phyloP scores from a whole-genome alignment of 2,329 filamentous ascomycete species.

The Talaromyces verruculosus region DNA sequence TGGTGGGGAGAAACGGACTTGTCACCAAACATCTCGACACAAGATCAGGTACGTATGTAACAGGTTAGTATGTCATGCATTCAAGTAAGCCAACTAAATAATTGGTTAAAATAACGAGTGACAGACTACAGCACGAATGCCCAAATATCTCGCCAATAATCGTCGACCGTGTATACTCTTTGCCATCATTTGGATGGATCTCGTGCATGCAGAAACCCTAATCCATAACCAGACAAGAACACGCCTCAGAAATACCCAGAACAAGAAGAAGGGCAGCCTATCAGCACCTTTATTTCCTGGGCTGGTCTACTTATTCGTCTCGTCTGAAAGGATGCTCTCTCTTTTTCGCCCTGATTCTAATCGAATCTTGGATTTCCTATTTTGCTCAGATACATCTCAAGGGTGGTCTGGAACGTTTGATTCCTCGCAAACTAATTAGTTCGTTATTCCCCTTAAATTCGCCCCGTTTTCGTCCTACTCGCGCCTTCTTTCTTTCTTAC shows the following conservation, averaged over 20 bases:
- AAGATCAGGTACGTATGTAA: neutral
- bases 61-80: neutral
- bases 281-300: neutral
- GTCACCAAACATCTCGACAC: neutral
- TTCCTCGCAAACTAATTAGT: neutral
- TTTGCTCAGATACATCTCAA: slow-evolving; percentile 9
- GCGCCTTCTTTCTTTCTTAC: neutral
- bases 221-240: neutral
- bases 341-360: neutral
- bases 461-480: neutral
- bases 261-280: slow-evolving; percentile 19
- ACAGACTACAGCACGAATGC: slow-evolving; percentile 30
- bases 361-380: slow-evolving; percentile 9
- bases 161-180: neutral
- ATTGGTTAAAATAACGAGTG: neutral
- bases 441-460: neutral
- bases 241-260: neutral
- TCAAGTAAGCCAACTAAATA: neutral
- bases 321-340: neutral
- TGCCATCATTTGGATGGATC: slow-evolving; percentile 9
- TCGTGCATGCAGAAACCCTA: slow-evolving; percentile 14
- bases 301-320: neutral
- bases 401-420: neutral
- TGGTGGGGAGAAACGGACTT: neutral
- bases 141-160: slow-evolving; percentile 28